Evolutionary conservation across 306 rosid species (phyloP), one percentile per base, ranked within the genome.

Genomic region (Ceratonia siliqua): DNA sequence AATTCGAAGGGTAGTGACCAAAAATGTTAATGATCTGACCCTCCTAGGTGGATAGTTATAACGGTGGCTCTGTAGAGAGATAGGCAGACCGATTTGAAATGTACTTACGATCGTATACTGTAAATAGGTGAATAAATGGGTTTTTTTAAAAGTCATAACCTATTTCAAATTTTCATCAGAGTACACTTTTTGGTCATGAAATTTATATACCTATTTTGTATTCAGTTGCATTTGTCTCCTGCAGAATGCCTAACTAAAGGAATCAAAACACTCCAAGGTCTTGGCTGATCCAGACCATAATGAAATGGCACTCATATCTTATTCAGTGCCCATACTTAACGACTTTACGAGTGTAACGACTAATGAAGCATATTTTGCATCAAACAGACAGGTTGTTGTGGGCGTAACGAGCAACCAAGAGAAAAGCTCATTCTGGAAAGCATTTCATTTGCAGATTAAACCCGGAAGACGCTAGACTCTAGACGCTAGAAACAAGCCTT

Each of bases 31-130:
- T 70, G 17, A 70, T 49, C 12, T 30, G 76, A 32, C 42, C 68
- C 39, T 58, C 39, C 20, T 32, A 43, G 20, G 76, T 49, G 55
- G 24, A 49, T 49, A 45, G 18, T 0, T 14, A 14, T 45, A 20
- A 45, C n/a, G 22, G 24, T 17, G 54, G 6, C 54, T 17, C 54
- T 48, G 46, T 42, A 42, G 46, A 41, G 15, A 24, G 52, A 38
- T 46, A 11, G 53, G 77, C 69, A 14, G 63, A 79, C 8, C 72
- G 65, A 69, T 73, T 67, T 73, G 73, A 22, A 73, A 56, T 66
- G 79, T 67, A 39, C 66, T 38, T 70, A 67, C 79, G 20, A 68
- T 72, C 72, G 57, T 73, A 65, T 72, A 68, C 64, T 72, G 75
- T 79, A 79, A 41, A 79, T 79, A 79, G 49, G 68, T 39, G 27